phyloP scores from a whole-genome alignment of 1,284 basidiomycete species.

The Cystobasidiaceae sp. region DNA sequence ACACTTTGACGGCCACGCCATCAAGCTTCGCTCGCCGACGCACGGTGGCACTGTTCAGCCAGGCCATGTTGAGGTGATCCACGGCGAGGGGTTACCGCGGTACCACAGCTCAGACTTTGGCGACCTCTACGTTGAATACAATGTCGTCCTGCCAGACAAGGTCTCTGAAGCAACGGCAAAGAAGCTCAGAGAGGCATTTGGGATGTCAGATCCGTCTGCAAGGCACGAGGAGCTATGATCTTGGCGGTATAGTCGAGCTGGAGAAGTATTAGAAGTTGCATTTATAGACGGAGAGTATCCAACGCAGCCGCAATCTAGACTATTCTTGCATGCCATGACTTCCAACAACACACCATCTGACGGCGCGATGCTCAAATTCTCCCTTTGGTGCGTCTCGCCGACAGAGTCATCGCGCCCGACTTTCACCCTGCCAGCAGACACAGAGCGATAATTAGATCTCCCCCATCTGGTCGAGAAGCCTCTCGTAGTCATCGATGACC shows the following conservation, averaged over 20 bases:
- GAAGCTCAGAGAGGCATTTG: constrained; percentile 15
- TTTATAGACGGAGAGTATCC: too few species aligned
- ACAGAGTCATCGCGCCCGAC: neutral
- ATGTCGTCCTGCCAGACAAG: constrained; percentile 71
- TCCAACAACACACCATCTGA: too few species aligned
- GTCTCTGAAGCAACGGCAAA: constrained; percentile 46
- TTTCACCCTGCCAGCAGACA: too few species aligned
- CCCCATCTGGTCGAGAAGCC: constrained; percentile 25
- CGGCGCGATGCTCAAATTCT: neutral
- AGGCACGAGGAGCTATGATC: constrained; percentile 5
- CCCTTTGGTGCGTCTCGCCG: neutral
- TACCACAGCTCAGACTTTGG: constrained; percentile 54
- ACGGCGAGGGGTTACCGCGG: constrained; percentile 63
- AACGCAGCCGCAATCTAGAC: too few species aligned
- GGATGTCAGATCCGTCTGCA: neutral
- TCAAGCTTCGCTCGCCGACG: constrained; percentile 54
- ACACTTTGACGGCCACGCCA: constrained; percentile 79
- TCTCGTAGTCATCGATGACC: constrained; percentile 22
- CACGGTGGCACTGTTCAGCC: constrained; percentile 82
- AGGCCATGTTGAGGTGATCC: constrained; percentile 75
- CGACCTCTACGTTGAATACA: constrained; percentile 85
- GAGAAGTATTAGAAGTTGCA: neutral
- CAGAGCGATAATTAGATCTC: constrained; percentile 3
- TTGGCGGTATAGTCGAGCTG: neutral
- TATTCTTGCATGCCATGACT: neutral